Percentiles rank a stretch among this genome's conserved stretches.
Evolutionary conservation across 257 asterid genomes (phyloP).

Genomic region (Fraxinus excelsior): DNA sequence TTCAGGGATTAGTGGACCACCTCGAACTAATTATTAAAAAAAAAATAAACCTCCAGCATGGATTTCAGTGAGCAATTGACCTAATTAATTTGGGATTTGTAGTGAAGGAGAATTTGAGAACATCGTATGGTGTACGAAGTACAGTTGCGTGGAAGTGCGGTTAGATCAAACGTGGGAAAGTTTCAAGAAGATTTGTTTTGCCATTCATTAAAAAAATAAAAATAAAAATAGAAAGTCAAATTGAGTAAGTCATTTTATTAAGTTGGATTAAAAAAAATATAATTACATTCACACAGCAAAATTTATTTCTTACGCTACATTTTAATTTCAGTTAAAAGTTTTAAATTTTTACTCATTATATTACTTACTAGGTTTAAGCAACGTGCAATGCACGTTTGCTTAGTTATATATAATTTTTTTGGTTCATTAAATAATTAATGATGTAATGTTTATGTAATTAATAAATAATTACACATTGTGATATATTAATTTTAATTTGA

Average conservation of each 20-base stretch:
- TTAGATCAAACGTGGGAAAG: slow-evolving; percentile 44
- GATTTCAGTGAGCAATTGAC: slow-evolving; percentile 50
- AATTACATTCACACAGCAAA: no score
- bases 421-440: no score
- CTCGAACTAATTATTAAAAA: slow-evolving; percentile 14
- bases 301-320: no score
- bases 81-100: slow-evolving; percentile 29
- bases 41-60: slow-evolving; percentile 30
- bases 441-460: no score
- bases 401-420: no score
- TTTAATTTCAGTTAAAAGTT: no score
- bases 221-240: background rate
- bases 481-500: no score
- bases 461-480: no score
- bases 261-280: slow-evolving; percentile 7
- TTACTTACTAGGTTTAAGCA: no score
- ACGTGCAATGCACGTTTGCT: no score
- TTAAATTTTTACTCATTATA: no score
- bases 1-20: slow-evolving; percentile 15
- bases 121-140: slow-evolving; percentile 68
- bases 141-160: slow-evolving; percentile 59
- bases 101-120: slow-evolving; percentile 30
- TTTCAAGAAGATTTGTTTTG: slow-evolving; percentile 28
- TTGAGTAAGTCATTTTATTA: background rate
- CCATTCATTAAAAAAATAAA: background rate